These are phyloP conservation scores for Solanum pennellii DNA, from an alignment of 257 asterid species.

Conservation along the genomic window DNA sequence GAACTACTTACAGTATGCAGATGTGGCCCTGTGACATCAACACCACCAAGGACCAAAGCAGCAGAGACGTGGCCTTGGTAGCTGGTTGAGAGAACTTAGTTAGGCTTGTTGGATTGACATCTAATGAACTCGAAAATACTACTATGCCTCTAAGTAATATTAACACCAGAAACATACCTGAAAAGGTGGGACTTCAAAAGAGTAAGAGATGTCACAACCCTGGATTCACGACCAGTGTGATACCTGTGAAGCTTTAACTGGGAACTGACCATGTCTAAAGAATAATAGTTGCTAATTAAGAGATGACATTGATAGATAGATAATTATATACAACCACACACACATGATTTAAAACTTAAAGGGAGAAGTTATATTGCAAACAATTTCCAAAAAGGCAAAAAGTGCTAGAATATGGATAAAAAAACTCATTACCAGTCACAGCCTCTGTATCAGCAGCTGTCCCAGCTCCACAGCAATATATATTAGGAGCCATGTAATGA, in stretches of 20 bases:
- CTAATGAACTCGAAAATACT: neutral
- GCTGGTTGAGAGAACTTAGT: constrained; percentile 25
- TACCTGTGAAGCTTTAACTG: constrained; percentile 77
- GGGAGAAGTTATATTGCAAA: neutral
- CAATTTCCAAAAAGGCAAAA: neutral
- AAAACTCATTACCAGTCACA: constrained; percentile 57
- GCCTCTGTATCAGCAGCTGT: constrained; percentile 98
- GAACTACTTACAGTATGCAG: constrained; percentile 73
- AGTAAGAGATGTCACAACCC: constrained; percentile 88
- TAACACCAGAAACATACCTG: constrained; percentile 31
- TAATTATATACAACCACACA: neutral
- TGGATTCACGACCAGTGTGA: constrained; percentile 90
- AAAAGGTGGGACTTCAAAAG: constrained; percentile 81
- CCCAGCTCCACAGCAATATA: constrained; percentile 81
- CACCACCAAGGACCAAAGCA: constrained; percentile 97
- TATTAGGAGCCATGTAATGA: constrained; percentile 84
- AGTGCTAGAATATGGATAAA: neutral
- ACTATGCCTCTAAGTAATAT: neutral
- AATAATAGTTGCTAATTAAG: neutral
- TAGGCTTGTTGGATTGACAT: constrained; percentile 1
- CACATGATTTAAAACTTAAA: neutral
- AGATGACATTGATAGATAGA: neutral
- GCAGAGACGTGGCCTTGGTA: constrained; percentile 88
- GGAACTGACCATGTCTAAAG: constrained; percentile 88
- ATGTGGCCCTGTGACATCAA: constrained; percentile 87